Percentiles rank a stretch among this genome's conserved stretches.
Evolutionary conservation across 2,329 filamentous ascomycete genomes (phyloP).

Genomic region (Aureobasidium uvarum): DNA sequence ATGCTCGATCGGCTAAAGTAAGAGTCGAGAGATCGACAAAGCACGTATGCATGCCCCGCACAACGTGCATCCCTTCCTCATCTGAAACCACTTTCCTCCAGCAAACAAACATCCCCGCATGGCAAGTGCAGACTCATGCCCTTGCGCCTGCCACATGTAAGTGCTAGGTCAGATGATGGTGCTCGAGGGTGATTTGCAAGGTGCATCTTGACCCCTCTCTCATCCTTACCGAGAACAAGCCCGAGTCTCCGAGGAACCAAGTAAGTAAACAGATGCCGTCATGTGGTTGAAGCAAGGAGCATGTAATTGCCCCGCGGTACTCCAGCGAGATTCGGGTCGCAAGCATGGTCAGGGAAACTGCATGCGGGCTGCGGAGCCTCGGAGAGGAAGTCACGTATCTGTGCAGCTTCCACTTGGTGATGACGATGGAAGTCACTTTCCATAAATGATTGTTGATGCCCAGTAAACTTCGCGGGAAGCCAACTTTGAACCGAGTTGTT

Average conservation of each 20-base stretch:
- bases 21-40: conserved; percentile 10
- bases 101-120: conserved; percentile 24
- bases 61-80: conserved; percentile 22
- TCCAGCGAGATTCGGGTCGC: not conserved
- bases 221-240: conserved; percentile 14
- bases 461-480: not conserved
- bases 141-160: not conserved
- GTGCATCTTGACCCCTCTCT: not conserved
- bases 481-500: not conserved
- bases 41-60: conserved; percentile 15
- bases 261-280: not conserved
- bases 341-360: not conserved
- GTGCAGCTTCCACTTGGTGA: not conserved
- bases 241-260: not conserved
- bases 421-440: not conserved
- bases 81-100: conserved; percentile 9
- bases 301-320: conserved; percentile 13
- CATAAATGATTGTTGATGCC: conserved; percentile 22
- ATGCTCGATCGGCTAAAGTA: conserved; percentile 6
- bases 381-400: conserved; percentile 5
- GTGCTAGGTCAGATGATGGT: conserved; percentile 13
- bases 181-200: not conserved
- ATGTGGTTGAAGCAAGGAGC: conserved; percentile 11
- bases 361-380: conserved; percentile 3
- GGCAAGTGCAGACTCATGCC: conserved; percentile 6